Base-by-base conservation (phyloP, 1,284 basidiomycete species). In the Leccinum pachyderme region DNA sequence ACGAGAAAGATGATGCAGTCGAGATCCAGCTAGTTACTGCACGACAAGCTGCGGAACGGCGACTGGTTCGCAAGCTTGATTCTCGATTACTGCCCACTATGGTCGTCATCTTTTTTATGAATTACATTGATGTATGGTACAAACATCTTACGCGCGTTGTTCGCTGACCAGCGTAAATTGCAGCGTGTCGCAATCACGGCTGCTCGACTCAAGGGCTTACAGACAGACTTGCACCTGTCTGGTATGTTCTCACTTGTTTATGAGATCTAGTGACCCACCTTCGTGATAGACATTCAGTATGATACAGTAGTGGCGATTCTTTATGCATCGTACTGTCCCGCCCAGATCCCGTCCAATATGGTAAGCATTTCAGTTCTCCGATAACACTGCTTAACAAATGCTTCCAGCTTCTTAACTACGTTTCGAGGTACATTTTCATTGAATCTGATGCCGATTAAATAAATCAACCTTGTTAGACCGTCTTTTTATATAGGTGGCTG, bases 51-150 rank as follows among this genome's bases (percentile, higher is more conserved):
- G 74, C 71, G 15, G 78, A 79, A 62, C 70, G 68, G 48, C 73
- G 61, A 53, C 72, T 82, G 5, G 70, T 80, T 25, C 73, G 80
- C 47, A 81, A 78, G 60, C 72, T 87, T 37, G 84, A 86, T 59
- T 70, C 71, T 55, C 74, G 84, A 37, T 68, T 87, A 0, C 60
- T 87, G 53, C 83, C 84, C 0, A 82, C 81, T 1, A 81, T 87
- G 51, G 75, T 84, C 46, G 53, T 84, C 22, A 82, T 86, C 47
- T 85, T 77, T 63, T 77, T 87, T 53, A 80, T 86, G 81, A 87
- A 87, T 61, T 86, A 84, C 63, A 84, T 86, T 53, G 83, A 85
- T 65, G 84, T 86, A 55, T 7, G 60, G 37, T 22, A 18, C 18
- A 39, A 39, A 39, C 9, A 22, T 12, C 18, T 39, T 22, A 12